Base-by-base conservation (phyloP, 352 stramenopile genomes). In the Globisporangium parvum region DNA sequence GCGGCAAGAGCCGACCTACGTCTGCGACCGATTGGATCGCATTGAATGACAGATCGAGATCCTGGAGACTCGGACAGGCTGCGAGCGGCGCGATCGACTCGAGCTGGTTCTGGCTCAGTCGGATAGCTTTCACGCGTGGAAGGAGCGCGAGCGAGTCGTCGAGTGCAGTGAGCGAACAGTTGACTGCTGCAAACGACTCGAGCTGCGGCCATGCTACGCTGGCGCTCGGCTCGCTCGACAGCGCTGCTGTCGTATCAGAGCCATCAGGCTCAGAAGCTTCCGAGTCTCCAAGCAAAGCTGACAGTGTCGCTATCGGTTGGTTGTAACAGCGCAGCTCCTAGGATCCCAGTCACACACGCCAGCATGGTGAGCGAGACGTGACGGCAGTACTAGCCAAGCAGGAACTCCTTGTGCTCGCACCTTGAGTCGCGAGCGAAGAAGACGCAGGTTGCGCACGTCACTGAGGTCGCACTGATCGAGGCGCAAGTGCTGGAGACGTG, bases 311-410 rank as follows among this genome's bases (percentile, higher is more conserved):
- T 11, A 56, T 42, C 24, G 53, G 20, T 0, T 55, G 24, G 45
- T 52, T 65, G 40, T 65, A 60, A 21, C 46, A 55, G 37, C 52
- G 58, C 18, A 65, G 26, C 37, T 60, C 45, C 58, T 65, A 33
- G 14, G 44, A 18, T 15, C 44, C 41, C 33, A 53, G 10, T 28
- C 33, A 39, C 24, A 26, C 23, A 42, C n/a, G 17, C 35, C 6
- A 24, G 17, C 11, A 20, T 52, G 5, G 28, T 39, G 5, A 2
- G 24, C 17, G 2, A 12, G 6, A 8, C 17, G 44, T 2, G 20
- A 23, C 9, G 40, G 15, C 10, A 39, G 33, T 42, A n/a, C n/a
- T n/a, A 14, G 8, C 23, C 14, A 23, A 23, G 31, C 31, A 37
- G 31, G 6, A 12, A 8, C 5, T 37, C 31, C 5, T 10, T 12